Evolutionary conservation across 1,139 yeast genomes (phyloP), one percentile per base, ranked within the genome.

Genomic region (Taphrina wiesneri): DNA sequence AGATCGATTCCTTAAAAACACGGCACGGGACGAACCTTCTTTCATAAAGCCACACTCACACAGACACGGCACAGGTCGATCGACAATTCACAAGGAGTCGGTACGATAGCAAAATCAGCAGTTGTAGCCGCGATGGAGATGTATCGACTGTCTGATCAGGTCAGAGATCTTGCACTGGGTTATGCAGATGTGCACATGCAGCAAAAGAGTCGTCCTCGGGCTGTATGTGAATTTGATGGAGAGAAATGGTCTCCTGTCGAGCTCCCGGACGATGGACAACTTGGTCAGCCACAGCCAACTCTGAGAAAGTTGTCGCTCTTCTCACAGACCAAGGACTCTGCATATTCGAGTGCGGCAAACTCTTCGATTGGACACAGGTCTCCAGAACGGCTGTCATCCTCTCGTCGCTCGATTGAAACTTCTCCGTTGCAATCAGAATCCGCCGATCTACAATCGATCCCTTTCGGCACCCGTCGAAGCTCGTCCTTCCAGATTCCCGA

Each of bases 141-240:
- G 56, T 51, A 49, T 30, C 25, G 28, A 15, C 51, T 60, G 21
- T 46, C 57, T 15, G 57, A 60, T 45, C 64, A 60, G 25, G 64
- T 60, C 39, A 41, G 64, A 21, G 57, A 60, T 41, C 28, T 60
- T 6, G 64, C 64, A 11, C 28, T 60, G 25, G 57, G 43, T 3
- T 51, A 60, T 26, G 64, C 64, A n/a, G 64, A 60, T 26, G 57
- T 60, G 26, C 57, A 60, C 32, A 19, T 34, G 5, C 56, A 49
- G 7, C 51, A 52, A 23, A 36, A 28, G 36, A 13, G 46, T 17
- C 52, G 64, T n/a, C 57, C 64, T 19, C 49, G 64, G 41, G 64
- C 64, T 11, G 32, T 60, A 28, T 60, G 64, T 25, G 64, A 60
- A 30, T 60, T 60, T 19, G 64, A 60, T 45, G 64, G 64, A 4